Evolutionary conservation across 2,329 filamentous ascomycete genomes (phyloP).

Genomic region (Arthroderma sp.): DNA sequence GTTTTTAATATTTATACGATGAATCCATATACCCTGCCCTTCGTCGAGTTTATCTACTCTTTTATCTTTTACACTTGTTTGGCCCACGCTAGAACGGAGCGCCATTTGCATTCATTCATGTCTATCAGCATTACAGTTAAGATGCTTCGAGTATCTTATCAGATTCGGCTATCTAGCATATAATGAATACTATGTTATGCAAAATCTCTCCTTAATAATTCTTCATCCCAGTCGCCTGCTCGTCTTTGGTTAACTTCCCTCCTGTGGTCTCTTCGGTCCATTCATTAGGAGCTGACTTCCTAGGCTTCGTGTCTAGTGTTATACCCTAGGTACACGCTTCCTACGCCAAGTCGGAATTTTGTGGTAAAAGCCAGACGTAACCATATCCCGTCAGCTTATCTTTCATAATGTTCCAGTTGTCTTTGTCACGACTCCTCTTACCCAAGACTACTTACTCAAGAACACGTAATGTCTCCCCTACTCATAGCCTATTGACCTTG

Average conservation of each 20-base stretch:
- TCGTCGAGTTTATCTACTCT: not conserved
- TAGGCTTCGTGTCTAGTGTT: not conserved
- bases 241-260: not conserved
- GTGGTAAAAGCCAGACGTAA: too few relatives aligned
- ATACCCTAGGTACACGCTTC: too few relatives aligned
- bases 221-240: not conserved
- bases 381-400: too few relatives aligned
- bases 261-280: not conserved
- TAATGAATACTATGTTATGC: conserved; percentile 3
- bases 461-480: not conserved
- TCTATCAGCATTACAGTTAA: not conserved
- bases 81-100: not conserved
- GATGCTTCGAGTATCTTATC: conserved; percentile 1
- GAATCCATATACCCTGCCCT: conserved; percentile 1
- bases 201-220: not conserved
- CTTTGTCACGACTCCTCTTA: too few relatives aligned
- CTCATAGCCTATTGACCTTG: not conserved
- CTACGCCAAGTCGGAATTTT: too few relatives aligned
- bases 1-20: not conserved
- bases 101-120: not conserved
- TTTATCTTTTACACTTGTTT: not conserved
- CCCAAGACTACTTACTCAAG: not conserved
- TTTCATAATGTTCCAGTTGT: too few relatives aligned
- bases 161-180: conserved; percentile 2
- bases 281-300: not conserved